These are phyloP conservation scores for Colletotrichum sublineola DNA, from an alignment of 2,329 filamentous ascomycete genomes.

Conservation along the genomic window DNA sequence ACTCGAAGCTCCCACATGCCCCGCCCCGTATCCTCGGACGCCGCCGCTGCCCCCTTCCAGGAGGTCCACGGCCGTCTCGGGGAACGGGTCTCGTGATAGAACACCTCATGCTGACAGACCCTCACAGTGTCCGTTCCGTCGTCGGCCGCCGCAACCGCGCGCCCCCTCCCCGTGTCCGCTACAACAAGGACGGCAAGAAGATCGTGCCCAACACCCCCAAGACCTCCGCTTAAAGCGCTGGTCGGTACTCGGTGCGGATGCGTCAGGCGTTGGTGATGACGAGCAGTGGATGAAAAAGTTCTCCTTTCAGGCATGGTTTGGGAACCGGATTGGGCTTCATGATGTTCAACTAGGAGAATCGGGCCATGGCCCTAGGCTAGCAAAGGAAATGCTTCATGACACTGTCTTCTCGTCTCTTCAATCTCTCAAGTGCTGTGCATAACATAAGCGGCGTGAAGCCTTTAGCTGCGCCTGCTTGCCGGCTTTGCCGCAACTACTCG, in stretches of 20 bases:
- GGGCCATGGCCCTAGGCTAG: conserved; percentile 41
- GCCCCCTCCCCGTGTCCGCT: conserved; percentile 95
- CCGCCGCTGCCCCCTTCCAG: neutral
- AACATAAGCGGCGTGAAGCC: neutral
- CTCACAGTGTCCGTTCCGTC: conserved; percentile 89
- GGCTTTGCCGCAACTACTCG: neutral
- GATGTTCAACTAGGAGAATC: conserved; percentile 37
- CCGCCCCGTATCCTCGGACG: neutral
- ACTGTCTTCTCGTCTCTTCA: conserved; percentile 21
- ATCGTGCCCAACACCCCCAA: conserved; percentile 86
- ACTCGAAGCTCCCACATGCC: conserved; percentile 47
- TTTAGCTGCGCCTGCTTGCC: too few relatives aligned
- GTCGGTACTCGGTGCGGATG: neutral
- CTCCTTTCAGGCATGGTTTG: conserved; percentile 43
- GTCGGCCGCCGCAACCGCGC: conserved; percentile 99
- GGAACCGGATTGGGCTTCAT: conserved; percentile 41
- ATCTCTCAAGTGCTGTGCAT: neutral
- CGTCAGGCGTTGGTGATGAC: conserved; percentile 22
- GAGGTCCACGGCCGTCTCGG: neutral
- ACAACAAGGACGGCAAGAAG: conserved; percentile 99
- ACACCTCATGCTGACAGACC: conserved; percentile 55
- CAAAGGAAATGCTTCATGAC: conserved; percentile 43
- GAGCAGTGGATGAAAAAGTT: conserved; percentile 42
- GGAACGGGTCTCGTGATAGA: conserved; percentile 35
- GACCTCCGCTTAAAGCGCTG: conserved; percentile 53